Conservation (phyloP, 345 rosid species). For the Luvunga scandens region DNA sequence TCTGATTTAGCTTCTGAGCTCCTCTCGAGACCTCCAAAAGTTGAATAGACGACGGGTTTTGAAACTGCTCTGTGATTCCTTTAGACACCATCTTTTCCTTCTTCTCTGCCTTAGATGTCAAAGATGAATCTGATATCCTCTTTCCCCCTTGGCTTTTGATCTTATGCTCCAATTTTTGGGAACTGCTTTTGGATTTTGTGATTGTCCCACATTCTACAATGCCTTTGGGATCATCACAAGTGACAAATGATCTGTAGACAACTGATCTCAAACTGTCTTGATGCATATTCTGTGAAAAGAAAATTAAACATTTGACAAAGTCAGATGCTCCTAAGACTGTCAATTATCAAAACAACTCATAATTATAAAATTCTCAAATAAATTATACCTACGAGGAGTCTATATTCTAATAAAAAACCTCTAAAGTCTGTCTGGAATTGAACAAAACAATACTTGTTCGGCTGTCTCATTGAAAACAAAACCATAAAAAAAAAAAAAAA, state of each 20-base stretch:
- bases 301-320: slow-evolving; percentile 15
- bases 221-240: slow-evolving; percentile 84
- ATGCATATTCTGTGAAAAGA: slow-evolving; percentile 56
- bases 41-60: slow-evolving; percentile 53
- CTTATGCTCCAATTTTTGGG: slow-evolving; percentile 43
- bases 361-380: background rate
- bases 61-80: slow-evolving; percentile 23
- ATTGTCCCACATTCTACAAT: slow-evolving; percentile 77
- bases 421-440: slow-evolving; percentile 16
- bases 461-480: slow-evolving; percentile 12
- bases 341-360: slow-evolving; percentile 10
- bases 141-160: slow-evolving; percentile 15
- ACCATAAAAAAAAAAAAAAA: slow-evolving; percentile 1
- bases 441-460: slow-evolving; percentile 14
- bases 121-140: slow-evolving; percentile 26
- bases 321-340: slow-evolving; percentile 19
- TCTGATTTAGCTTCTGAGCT: slow-evolving; percentile 71
- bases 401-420: slow-evolving; percentile 14
- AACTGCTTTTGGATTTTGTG: slow-evolving; percentile 50
- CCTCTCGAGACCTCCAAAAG: slow-evolving; percentile 74
- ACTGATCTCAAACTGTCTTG: slow-evolving; percentile 52
- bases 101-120: slow-evolving; percentile 22
- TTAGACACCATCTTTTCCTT: slow-evolving; percentile 26
- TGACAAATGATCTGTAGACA: slow-evolving; percentile 77
- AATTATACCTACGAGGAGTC: slow-evolving; percentile 19